phyloP scores from a whole-genome alignment of 1,139 yeast species.

The Wickerhamomyces sp. region DNA sequence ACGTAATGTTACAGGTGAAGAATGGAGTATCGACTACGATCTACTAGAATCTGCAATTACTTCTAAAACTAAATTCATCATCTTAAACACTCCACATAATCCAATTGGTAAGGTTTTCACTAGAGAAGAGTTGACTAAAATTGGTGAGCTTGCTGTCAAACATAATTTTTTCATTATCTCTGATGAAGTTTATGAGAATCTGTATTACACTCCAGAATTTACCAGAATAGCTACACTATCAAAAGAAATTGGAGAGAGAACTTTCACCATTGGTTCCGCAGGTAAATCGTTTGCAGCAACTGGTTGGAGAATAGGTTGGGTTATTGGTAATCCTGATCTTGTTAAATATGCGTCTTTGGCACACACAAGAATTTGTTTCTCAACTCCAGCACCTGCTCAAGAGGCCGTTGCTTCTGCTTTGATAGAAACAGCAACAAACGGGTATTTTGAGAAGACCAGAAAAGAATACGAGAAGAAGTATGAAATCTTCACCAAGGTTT shows the following conservation, averaged over 20 bases:
- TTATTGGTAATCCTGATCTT: slow-evolving; percentile 80
- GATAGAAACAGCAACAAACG: slow-evolving; percentile 49
- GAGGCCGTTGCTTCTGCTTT: slow-evolving; percentile 85
- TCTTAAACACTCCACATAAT: slow-evolving; percentile 91
- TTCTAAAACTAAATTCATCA: slow-evolving; percentile 74
- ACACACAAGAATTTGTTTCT: slow-evolving; percentile 87
- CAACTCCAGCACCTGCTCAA: slow-evolving; percentile 91
- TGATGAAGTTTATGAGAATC: slow-evolving; percentile 93
- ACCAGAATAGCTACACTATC: slow-evolving; percentile 79
- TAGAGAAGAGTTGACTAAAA: slow-evolving; percentile 59
- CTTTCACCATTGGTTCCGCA: slow-evolving; percentile 92
- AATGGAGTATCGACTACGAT: slow-evolving; percentile 82
- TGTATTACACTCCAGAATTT: slow-evolving; percentile 63
- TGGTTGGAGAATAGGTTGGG: slow-evolving; percentile 98
- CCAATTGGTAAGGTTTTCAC: slow-evolving; percentile 91
- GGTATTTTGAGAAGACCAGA: slow-evolving; percentile 68
- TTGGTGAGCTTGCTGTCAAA: slow-evolving; percentile 80
- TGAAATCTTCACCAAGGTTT: slow-evolving; percentile 63
- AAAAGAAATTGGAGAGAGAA: slow-evolving; percentile 72
- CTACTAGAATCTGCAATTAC: slow-evolving; percentile 67
- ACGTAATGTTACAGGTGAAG: slow-evolving; percentile 70
- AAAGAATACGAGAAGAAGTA: slow-evolving; percentile 65
- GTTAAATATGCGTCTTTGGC: slow-evolving; percentile 82
- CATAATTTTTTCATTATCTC: slow-evolving; percentile 77
- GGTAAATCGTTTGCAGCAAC: slow-evolving; percentile 98